Percentiles rank a stretch among this genome's conserved stretches.
Conservation (phyloP, 2,329 filamentous ascomycete species). For the Diaporthe velutina region DNA sequence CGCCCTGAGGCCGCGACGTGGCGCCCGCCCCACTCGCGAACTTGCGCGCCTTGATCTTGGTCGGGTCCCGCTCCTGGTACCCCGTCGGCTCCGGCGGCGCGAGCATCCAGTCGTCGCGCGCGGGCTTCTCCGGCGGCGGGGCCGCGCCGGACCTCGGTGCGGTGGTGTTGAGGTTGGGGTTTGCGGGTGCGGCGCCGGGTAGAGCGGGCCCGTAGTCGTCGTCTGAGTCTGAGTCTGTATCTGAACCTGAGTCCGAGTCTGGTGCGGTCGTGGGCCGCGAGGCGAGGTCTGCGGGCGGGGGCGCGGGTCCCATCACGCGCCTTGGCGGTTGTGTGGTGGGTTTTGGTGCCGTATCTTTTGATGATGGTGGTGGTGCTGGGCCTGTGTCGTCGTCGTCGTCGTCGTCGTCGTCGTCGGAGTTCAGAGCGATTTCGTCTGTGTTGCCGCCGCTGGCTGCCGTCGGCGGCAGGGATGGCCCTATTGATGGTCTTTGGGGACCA, state of each 20-base stretch:
- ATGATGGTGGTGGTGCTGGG: constrained; percentile 41
- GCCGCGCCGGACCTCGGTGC: constrained; percentile 46
- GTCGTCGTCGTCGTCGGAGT: constrained; percentile 51
- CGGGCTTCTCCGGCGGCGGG: constrained; percentile 46
- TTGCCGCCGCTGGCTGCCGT: constrained; percentile 42
- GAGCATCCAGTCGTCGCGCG: constrained; percentile 88
- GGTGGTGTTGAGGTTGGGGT: constrained; percentile 56
- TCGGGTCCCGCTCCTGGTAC: constrained; percentile 80
- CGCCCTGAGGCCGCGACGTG: constrained; percentile 45
- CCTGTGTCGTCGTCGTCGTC: constrained; percentile 50
- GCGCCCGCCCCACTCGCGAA: constrained; percentile 74
- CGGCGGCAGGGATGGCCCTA: constrained; percentile 45
- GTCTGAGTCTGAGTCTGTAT: constrained; percentile 58
- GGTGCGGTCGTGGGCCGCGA: constrained; percentile 49
- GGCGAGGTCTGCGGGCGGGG: constrained; percentile 57
- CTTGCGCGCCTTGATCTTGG: constrained; percentile 83
- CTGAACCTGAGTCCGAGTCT: constrained; percentile 41
- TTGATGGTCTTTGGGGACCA: constrained; percentile 40
- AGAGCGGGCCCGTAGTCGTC: constrained; percentile 73
- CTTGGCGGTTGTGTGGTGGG: constrained; percentile 36
- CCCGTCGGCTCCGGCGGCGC: constrained; percentile 71
- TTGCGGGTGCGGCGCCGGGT: constrained; percentile 56
- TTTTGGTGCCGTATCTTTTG: neutral
- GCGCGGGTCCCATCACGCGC: constrained; percentile 56
- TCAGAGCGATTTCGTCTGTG: constrained; percentile 54